Conservation (phyloP, 495 filamentous ascomycete genomes). For the Neurospora sp. region DNA sequence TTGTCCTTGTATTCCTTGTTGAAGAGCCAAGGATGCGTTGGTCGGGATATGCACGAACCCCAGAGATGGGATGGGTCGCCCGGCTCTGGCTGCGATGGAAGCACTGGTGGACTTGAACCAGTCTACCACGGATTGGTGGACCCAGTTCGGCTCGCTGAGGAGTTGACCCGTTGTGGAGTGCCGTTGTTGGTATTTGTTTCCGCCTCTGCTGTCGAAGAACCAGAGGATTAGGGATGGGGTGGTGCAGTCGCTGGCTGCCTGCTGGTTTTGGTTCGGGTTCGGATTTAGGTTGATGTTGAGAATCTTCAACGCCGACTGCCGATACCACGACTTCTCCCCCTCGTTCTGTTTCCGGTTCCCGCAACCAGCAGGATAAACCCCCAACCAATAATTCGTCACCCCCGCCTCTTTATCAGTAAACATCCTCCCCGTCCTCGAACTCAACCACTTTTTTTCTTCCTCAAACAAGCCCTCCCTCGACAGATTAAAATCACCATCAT, state of each 20-base stretch:
- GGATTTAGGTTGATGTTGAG: background rate
- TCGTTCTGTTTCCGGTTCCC: slow-evolving; percentile 3
- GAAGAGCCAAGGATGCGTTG: slow-evolving; percentile 44
- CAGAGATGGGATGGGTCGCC: slow-evolving; percentile 45
- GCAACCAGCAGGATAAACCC: slow-evolving; percentile 27
- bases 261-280: background rate
- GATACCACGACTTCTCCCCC: background rate
- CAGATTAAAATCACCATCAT: slow-evolving; percentile 55
- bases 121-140: slow-evolving; percentile 36
- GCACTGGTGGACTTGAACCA: slow-evolving; percentile 50
- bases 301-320: background rate
- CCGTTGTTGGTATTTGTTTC: slow-evolving; percentile 40
- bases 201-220: slow-evolving; percentile 69
- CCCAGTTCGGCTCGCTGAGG: slow-evolving; percentile 35
- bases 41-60: slow-evolving; percentile 68
- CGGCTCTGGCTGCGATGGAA: slow-evolving; percentile 23
- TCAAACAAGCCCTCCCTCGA: slow-evolving; percentile 43
- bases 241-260: background rate
- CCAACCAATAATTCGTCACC: slow-evolving; percentile 62
- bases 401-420: slow-evolving; percentile 34
- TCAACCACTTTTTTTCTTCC: slow-evolving; percentile 42
- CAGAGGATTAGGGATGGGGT: slow-evolving; percentile 47
- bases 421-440: slow-evolving; percentile 46
- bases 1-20: slow-evolving; percentile 20
- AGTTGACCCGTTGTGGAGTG: slow-evolving; percentile 18